Percentiles rank a stretch among this genome's conserved stretches.
Conservation (phyloP, 164 flowering plant genomes). For the Akebia trifoliata region DNA sequence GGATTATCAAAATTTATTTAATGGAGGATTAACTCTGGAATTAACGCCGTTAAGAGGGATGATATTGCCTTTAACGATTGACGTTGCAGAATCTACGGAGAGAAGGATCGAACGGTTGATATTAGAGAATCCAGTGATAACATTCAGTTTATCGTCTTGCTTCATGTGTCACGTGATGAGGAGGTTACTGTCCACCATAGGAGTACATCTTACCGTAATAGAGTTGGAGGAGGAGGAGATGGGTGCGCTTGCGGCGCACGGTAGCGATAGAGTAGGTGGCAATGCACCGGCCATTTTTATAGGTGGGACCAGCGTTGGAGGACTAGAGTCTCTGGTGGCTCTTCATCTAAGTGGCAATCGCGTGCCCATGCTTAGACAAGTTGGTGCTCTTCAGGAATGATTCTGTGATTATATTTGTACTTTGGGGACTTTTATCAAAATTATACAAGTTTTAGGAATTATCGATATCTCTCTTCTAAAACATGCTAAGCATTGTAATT, state of each 20-base stretch:
- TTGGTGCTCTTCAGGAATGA: constrained; percentile 51
- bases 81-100: constrained; percentile 56
- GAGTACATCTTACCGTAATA: constrained; percentile 78
- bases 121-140: constrained; percentile 68
- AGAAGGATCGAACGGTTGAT: constrained; percentile 56
- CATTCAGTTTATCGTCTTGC: constrained; percentile 59
- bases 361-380: constrained; percentile 55
- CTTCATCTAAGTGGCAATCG: constrained; percentile 64
- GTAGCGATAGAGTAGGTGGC: constrained; percentile 7
- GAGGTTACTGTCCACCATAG: constrained; percentile 48
- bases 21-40: constrained; percentile 44
- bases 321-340: constrained; percentile 60
- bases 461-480: no score
- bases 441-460: no score
- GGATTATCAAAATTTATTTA: neutral
- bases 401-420: neutral
- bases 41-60: constrained; percentile 28
- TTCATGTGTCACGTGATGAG: constrained; percentile 94
- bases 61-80: constrained; percentile 42
- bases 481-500: no score
- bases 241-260: constrained; percentile 36
- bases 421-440: neutral
- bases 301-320: constrained; percentile 69
- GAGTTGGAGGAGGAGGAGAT: constrained; percentile 73
- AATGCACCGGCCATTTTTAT: constrained; percentile 55